A percentile compares a stretch with the other conserved stretches of the same genome.
These are phyloP conservation scores for Apiospora malaysiana DNA, from an alignment of 2,329 filamentous ascomycete species.

Conservation along the genomic window DNA sequence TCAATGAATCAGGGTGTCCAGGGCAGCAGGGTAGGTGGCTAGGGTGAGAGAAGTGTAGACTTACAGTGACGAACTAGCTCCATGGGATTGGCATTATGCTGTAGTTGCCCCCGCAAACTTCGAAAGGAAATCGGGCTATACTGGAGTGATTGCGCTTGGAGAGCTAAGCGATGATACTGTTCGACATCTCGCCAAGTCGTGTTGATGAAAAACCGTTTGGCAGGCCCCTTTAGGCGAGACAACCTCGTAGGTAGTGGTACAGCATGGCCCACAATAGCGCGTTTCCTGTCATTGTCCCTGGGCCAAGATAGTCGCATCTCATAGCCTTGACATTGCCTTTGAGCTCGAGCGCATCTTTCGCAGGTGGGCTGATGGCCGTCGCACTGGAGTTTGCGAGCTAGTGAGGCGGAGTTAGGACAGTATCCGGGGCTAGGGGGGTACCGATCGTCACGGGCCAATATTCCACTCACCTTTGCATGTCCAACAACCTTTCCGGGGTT, in stretches of 20 bases:
- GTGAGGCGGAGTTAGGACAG: constrained; percentile 9
- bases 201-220: constrained; percentile 31
- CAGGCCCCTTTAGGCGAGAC: not conserved
- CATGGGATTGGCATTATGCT: constrained; percentile 20
- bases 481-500: constrained; percentile 31
- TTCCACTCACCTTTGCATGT: constrained; percentile 34
- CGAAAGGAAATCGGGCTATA: not conserved
- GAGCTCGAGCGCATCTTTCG: constrained; percentile 29
- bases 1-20: not conserved
- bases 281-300: constrained; percentile 32
- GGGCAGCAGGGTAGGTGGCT: too few relatives aligned
- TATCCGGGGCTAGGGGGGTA: not conserved
- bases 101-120: constrained; percentile 19
- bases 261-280: constrained; percentile 28
- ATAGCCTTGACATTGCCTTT: constrained; percentile 35
- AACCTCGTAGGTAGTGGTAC: not conserved
- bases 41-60: not conserved
- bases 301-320: constrained; percentile 39
- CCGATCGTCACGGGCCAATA: not conserved
- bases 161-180: constrained; percentile 25
- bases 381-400: constrained; percentile 35
- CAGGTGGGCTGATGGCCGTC: constrained; percentile 33
- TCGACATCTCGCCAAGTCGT: constrained; percentile 33
- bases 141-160: not conserved
- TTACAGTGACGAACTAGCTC: constrained; percentile 31